Evolutionary conservation across 495 filamentous ascomycete genomes (phyloP).

Genomic region (Xylaria cubensis): DNA sequence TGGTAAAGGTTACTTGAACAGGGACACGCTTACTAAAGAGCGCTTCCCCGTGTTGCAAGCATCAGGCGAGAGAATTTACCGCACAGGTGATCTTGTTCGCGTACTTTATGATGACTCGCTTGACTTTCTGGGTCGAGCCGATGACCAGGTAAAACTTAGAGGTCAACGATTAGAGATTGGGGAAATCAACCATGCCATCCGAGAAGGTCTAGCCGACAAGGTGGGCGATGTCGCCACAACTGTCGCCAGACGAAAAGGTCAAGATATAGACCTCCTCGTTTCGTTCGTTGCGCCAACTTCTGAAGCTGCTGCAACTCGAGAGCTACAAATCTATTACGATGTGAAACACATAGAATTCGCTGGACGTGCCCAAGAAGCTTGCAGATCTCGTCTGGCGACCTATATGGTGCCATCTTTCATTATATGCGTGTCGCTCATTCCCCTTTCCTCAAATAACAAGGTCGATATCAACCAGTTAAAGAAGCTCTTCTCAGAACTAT

Average conservation of each 20-base stretch:
- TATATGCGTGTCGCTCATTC: conserved; percentile 66
- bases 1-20: conserved; percentile 85
- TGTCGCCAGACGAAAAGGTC: conserved; percentile 66
- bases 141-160: conserved; percentile 82
- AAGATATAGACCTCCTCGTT: conserved; percentile 72
- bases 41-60: conserved; percentile 63
- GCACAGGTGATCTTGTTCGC: conserved; percentile 81
- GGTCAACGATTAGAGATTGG: conserved; percentile 79
- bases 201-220: conserved; percentile 45
- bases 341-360: conserved; percentile 33
- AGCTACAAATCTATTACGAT: conserved; percentile 42
- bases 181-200: conserved; percentile 75
- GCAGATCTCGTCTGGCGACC: conserved; percentile 64
- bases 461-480: conserved; percentile 68
- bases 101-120: conserved; percentile 73
- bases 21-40: conserved; percentile 69
- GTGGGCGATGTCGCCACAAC: conserved; percentile 68
- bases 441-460: conserved; percentile 78
- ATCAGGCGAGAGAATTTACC: conserved; percentile 67
- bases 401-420: conserved; percentile 85
- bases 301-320: conserved; percentile 2
- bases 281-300: conserved; percentile 63
- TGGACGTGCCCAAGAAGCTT: conserved; percentile 55
- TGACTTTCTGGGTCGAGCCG: conserved; percentile 75
- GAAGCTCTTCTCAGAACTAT: conserved; percentile 62